phyloP scores from a whole-genome alignment of 2,329 filamentous ascomycete species.

The Ophiostoma fasciatum region DNA sequence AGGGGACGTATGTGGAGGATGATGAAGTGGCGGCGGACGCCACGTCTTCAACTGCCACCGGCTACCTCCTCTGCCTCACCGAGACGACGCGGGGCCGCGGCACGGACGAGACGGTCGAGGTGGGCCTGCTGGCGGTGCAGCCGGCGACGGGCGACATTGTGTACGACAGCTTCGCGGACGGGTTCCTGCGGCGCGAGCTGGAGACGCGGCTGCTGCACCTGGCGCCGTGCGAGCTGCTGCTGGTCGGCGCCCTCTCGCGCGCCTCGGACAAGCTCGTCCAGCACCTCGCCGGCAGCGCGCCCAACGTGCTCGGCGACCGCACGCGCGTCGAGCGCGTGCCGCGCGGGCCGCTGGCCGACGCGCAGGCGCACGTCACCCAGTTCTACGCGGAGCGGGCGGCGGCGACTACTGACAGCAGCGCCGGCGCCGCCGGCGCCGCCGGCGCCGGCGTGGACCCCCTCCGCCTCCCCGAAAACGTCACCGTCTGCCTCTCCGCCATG shows the following conservation, averaged over 20 bases:
- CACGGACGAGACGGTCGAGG: constrained; percentile 83
- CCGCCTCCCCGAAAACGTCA: constrained; percentile 70
- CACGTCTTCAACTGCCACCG: constrained; percentile 35
- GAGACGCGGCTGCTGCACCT: constrained; percentile 94
- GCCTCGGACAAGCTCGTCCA: constrained; percentile 85
- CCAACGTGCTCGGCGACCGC: constrained; percentile 83
- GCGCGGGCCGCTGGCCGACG: constrained; percentile 67
- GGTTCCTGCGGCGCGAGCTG: constrained; percentile 92
- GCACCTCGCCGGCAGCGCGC: constrained; percentile 77
- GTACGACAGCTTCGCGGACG: constrained; percentile 90
- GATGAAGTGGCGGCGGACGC: constrained; percentile 68
- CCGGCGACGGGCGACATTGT: constrained; percentile 92
- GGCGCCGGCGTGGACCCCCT: constrained; percentile 68
- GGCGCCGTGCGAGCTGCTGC: constrained; percentile 84
- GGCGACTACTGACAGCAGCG: neutral
- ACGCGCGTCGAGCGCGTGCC: constrained; percentile 70
- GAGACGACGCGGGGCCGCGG: constrained; percentile 55
- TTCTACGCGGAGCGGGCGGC: constrained; percentile 68
- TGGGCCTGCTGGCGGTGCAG: constrained; percentile 87
- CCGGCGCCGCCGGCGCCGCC: constrained; percentile 36
- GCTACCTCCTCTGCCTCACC: constrained; percentile 88
- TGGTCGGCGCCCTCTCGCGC: constrained; percentile 80
- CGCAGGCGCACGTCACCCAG: constrained; percentile 75
- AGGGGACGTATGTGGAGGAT: constrained; percentile 94
- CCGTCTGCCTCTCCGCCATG: constrained; percentile 89